Evolutionary conservation across 2,329 filamentous ascomycete species (phyloP).

Genomic region (Botryotinia calthae): DNA sequence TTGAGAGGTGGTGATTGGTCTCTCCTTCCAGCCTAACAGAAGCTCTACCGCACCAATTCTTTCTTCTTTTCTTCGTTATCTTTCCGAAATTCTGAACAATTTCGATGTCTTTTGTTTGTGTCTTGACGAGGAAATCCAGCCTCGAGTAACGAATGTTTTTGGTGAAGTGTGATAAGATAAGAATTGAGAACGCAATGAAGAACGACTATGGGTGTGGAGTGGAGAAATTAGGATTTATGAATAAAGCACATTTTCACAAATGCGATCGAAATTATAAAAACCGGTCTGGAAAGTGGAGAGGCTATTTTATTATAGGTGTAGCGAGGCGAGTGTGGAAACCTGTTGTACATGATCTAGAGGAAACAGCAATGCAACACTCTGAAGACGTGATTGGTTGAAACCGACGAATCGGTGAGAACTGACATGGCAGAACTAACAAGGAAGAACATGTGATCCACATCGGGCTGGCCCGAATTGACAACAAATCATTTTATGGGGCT

Average conservation of each 20-base stretch:
- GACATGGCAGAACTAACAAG: constrained; percentile 9
- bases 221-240: constrained; percentile 14
- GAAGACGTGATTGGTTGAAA: constrained; percentile 6
- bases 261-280: constrained; percentile 1
- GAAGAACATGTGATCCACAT: constrained; percentile 10
- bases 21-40: neutral
- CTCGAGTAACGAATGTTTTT: constrained; percentile 13
- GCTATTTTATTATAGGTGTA: constrained; percentile 3
- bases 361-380: constrained; percentile 5
- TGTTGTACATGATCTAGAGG: constrained; percentile 18
- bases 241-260: neutral
- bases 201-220: neutral
- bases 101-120: constrained; percentile 9
- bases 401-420: neutral
- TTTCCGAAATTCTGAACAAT: neutral
- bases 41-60: neutral
- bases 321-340: neutral
- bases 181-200: constrained; percentile 6
- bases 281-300: constrained; percentile 9
- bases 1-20: neutral
- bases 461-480: constrained; percentile 5
- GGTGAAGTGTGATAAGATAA: neutral
- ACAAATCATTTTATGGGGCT: constrained; percentile 19
- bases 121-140: constrained; percentile 19
- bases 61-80: neutral